Conservation (phyloP, 768 basidiomycete species). For the Tylopilus intermedius region DNA sequence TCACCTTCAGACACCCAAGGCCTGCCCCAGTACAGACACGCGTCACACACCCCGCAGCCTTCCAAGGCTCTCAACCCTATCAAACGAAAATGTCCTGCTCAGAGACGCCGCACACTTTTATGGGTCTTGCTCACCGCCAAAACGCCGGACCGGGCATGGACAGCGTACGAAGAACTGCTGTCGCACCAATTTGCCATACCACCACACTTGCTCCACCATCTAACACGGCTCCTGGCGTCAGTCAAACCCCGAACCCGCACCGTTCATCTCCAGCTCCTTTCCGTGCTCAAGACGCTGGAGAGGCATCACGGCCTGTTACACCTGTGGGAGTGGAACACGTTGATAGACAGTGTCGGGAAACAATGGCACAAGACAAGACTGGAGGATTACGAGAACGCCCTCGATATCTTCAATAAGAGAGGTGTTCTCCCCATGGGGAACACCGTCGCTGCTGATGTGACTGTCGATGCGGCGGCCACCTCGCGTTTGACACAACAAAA, state of each 20-base stretch:
- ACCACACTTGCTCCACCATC: conserved; percentile 49
- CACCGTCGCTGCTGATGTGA: conserved; percentile 6
- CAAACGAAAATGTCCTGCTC: conserved; percentile 19
- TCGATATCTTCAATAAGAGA: conserved; percentile 61
- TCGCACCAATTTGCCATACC: conserved; percentile 25
- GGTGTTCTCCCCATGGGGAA: conserved; percentile 28
- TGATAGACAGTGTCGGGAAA: conserved; percentile 63
- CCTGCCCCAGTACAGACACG: neutral
- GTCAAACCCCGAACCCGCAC: conserved; percentile 52
- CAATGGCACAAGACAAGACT: conserved; percentile 56
- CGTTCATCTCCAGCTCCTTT: conserved; percentile 61
- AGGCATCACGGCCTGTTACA: conserved; percentile 50
- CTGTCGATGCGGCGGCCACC: conserved; percentile 4
- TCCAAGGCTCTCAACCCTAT: neutral
- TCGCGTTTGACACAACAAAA: conserved; percentile 8
- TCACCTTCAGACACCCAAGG: conserved; percentile 7
- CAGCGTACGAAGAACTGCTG: conserved; percentile 38
- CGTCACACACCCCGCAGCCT: neutral
- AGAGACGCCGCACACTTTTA: conserved; percentile 23
- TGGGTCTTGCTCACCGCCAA: conserved; percentile 32
- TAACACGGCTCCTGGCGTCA: conserved; percentile 55
- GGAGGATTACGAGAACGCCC: conserved; percentile 55
- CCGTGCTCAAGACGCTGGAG: conserved; percentile 57
- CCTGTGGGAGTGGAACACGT: conserved; percentile 71
- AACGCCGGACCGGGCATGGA: conserved; percentile 37